A percentile compares a stretch with the other conserved stretches of the same genome.
phyloP scores from a whole-genome alignment of 306 rosid species.

The Astragalus glycyphyllos region DNA sequence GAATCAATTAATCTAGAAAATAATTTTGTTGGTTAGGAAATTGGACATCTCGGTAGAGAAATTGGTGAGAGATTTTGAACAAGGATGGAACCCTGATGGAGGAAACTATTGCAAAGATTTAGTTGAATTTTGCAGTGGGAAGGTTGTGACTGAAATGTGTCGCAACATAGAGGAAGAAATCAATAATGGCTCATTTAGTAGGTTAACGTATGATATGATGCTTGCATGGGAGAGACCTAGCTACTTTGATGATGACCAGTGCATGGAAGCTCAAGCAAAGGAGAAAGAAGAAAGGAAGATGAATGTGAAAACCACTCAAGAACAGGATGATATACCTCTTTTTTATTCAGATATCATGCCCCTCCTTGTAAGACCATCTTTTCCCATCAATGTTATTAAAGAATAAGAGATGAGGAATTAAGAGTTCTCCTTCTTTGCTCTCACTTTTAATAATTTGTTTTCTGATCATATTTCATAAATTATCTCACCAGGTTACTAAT shows the following conservation, averaged over 20 bases:
- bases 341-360: slow-evolving; percentile 96
- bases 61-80: slow-evolving; percentile 74
- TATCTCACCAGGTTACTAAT: slow-evolving; percentile 57
- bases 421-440: background rate
- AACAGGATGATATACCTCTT: slow-evolving; percentile 76
- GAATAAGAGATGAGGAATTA: background rate
- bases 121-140: slow-evolving; percentile 76
- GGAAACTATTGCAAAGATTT: slow-evolving; percentile 61
- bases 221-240: slow-evolving; percentile 88
- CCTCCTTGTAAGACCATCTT: slow-evolving; percentile 69
- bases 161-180: slow-evolving; percentile 57
- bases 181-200: slow-evolving; percentile 61
- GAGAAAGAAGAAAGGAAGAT: slow-evolving; percentile 71
- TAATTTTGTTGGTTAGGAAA: slow-evolving; percentile 45
- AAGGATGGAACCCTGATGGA: slow-evolving; percentile 55
- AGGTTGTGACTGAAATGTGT: slow-evolving; percentile 53
- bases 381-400: background rate
- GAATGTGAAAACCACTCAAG: slow-evolving; percentile 37
- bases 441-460: slow-evolving; percentile 22
- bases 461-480: slow-evolving; percentile 13
- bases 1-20: background rate
- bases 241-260: slow-evolving; percentile 51
- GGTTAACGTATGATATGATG: slow-evolving; percentile 82
- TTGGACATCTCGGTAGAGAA: slow-evolving; percentile 56
- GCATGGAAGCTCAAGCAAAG: slow-evolving; percentile 63